Evolutionary conservation across 352 stramenopile genomes (phyloP).

Genomic region (Thalassiosira mediterranea): DNA sequence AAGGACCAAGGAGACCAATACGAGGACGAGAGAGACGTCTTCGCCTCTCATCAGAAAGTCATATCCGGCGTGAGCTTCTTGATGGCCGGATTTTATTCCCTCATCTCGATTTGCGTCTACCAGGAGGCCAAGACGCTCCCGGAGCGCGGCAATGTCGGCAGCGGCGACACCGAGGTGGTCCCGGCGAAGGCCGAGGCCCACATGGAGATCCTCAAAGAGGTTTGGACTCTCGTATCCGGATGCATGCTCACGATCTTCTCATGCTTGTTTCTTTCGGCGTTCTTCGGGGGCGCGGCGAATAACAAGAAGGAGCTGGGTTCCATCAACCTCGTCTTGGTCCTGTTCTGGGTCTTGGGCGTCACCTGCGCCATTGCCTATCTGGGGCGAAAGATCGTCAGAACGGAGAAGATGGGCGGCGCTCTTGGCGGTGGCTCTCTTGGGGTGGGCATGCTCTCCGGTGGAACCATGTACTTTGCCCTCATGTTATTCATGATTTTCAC

Average conservation of each 20-base stretch:
- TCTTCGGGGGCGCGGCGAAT: not conserved
- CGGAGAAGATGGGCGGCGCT: conserved; percentile 18
- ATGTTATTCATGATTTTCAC: conserved; percentile 4
- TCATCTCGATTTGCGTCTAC: conserved; percentile 1
- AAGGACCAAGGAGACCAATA: not conserved
- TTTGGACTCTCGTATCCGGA: conserved; percentile 21
- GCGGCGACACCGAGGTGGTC: not conserved
- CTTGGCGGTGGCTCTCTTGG: conserved; percentile 11
- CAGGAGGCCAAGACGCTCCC: conserved; percentile 8
- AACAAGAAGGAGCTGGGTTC: conserved; percentile 7
- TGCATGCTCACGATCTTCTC: conserved; percentile 10
- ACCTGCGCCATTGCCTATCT: conserved; percentile 4
- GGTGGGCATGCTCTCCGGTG: conserved; percentile 1
- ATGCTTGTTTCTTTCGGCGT: conserved; percentile 9
- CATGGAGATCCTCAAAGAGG: conserved; percentile 16
- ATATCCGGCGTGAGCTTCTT: not conserved
- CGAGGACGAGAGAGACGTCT: not conserved
- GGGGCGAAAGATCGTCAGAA: conserved; percentile 13
- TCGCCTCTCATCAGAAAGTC: not conserved
- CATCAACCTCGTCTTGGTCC: conserved; percentile 21
- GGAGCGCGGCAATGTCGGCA: conserved; percentile 13
- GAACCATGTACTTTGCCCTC: conserved; percentile 5
- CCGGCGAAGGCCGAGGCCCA: conserved; percentile 6
- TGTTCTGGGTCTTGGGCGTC: conserved; percentile 14
- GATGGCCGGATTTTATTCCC: not conserved